phyloP scores from a whole-genome alignment of 2,329 filamentous ascomycete species.

The Colletotrichum endophyticum region DNA sequence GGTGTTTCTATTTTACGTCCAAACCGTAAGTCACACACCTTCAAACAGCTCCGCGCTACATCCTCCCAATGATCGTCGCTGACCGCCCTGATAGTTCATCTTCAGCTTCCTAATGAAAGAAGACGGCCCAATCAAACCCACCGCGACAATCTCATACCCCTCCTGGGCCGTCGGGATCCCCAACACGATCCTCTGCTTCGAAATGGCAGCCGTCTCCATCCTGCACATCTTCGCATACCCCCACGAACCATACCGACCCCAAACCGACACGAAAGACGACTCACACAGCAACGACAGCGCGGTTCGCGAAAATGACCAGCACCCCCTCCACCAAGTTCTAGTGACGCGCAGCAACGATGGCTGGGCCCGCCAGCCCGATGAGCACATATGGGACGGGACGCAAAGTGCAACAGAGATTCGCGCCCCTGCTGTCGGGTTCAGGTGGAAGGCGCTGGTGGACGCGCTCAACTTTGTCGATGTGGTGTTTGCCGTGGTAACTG shows the following conservation, averaged over 20 bases:
- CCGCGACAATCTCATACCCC: background rate
- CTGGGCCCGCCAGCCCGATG: background rate
- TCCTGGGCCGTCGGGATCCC: background rate
- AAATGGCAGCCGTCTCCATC: background rate
- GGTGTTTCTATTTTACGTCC: background rate
- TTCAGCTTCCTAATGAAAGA: background rate
- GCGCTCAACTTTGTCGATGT: background rate
- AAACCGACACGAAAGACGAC: background rate
- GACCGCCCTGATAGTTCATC: background rate
- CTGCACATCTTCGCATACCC: background rate
- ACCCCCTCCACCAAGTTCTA: background rate
- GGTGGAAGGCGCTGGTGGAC: background rate
- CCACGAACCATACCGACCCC: background rate
- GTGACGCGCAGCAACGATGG: background rate
- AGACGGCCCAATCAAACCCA: background rate
- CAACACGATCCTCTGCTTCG: background rate
- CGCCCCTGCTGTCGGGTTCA: background rate
- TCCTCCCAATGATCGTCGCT: background rate
- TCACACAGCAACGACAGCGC: background rate
- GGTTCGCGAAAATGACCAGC: background rate
- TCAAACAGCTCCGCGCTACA: background rate
- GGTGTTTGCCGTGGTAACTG: background rate
- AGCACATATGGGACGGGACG: background rate
- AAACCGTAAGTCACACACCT: background rate
- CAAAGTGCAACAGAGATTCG: rapidly evolving